Percentiles rank a stretch among this genome's conserved stretches.
Evolutionary conservation across 257 asterid genomes (phyloP).

Genomic region (Marsdenia floribunda): DNA sequence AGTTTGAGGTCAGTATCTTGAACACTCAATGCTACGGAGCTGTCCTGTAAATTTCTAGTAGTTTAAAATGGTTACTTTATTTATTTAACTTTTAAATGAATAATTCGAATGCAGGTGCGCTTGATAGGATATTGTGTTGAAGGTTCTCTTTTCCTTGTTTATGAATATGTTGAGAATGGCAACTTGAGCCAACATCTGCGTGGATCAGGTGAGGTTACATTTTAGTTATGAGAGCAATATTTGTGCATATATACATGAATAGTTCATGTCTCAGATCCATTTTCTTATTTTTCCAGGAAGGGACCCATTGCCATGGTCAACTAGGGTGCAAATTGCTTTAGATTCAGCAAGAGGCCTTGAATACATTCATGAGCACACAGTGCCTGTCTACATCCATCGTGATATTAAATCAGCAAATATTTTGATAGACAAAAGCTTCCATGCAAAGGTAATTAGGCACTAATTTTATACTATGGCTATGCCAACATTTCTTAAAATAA

Average conservation of each 20-base stretch:
- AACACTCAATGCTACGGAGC: background rate
- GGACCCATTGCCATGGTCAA: conserved; percentile 85
- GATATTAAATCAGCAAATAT: conserved; percentile 95
- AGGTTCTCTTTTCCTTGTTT: conserved; percentile 95
- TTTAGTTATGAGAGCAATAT: background rate
- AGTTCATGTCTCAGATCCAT: conserved; percentile 12
- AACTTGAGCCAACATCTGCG: conserved; percentile 87
- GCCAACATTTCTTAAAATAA: conserved; percentile 15
- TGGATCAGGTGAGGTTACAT: conserved; percentile 49
- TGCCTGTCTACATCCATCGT: conserved; percentile 91
- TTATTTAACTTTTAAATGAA: background rate
- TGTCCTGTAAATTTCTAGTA: background rate
- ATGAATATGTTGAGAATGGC: conserved; percentile 86
- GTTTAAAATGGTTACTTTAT: background rate
- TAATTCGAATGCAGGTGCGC: conserved; percentile 62
- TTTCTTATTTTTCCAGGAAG: conserved; percentile 38
- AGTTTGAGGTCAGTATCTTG: background rate
- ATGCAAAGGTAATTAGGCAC: conserved; percentile 61
- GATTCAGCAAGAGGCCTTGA: conserved; percentile 99
- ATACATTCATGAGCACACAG: conserved; percentile 97
- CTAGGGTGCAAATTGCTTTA: conserved; percentile 87
- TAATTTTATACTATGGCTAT: conserved; percentile 16
- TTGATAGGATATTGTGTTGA: conserved; percentile 91
- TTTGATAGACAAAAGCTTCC: conserved; percentile 79
- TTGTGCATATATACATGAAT: background rate